These are phyloP conservation scores for Hsuehochloa calcarea DNA, from an alignment of 176 grass and related monocot species.

Conservation along the genomic window DNA sequence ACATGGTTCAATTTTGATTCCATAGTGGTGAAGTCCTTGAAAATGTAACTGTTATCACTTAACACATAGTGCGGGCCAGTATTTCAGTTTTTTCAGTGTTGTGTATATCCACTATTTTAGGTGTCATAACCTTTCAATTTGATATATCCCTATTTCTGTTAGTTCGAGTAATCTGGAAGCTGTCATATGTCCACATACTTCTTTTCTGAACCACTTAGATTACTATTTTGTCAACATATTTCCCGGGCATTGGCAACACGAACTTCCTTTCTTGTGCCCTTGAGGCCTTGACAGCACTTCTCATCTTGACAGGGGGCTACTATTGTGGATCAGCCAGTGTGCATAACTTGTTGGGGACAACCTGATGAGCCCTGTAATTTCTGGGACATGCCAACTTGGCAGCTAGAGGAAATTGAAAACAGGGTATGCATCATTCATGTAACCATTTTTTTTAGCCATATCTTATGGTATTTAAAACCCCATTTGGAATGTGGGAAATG, in stretches of 20 bases:
- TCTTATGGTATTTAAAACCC: not conserved
- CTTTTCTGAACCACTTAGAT: not conserved
- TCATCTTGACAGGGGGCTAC: constrained; percentile 71
- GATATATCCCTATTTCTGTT: not conserved
- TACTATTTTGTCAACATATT: not conserved
- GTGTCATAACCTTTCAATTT: constrained; percentile 2
- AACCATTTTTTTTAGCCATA: not conserved
- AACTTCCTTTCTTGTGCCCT: not conserved
- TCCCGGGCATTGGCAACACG: not conserved
- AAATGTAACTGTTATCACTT: not conserved
- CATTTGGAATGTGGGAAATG: too few relatives aligned
- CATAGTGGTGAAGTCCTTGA: not conserved
- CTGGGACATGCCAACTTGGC: constrained; percentile 64
- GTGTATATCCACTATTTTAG: not conserved
- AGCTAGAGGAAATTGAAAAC: constrained; percentile 46
- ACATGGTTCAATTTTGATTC: not conserved
- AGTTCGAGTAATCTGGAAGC: not conserved
- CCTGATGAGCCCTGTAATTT: constrained; percentile 69
- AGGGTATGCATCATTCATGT: constrained; percentile 51
- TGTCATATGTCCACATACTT: not conserved
- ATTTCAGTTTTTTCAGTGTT: not conserved
- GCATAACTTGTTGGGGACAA: constrained; percentile 75
- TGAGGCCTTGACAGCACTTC: not conserved
- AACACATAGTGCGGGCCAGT: not conserved
- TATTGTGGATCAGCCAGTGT: constrained; percentile 93